Base-by-base conservation (phyloP, 2,329 filamentous ascomycete species). In the Dactylellina cionopaga region DNA sequence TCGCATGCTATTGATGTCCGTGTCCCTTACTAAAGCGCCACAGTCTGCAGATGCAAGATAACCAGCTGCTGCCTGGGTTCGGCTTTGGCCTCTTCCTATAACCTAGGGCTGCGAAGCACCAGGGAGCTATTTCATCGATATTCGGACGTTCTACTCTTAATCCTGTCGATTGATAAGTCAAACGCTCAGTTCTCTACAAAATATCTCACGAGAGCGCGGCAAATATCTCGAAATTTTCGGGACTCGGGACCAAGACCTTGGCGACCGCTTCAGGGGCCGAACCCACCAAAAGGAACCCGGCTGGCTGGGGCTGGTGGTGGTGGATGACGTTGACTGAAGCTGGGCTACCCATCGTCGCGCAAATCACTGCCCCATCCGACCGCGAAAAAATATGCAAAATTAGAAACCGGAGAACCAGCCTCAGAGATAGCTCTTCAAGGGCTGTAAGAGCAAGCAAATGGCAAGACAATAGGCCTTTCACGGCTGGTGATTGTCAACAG, bases 261-360 rank as follows among this genome's bases (percentile, higher is more conserved):
- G 54, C 54, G 39, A 24, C 27, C 33, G n/a, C n/a, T n/a, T n/a
- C n/a, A 43, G 17, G 51, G 35, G 19, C 49, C 49, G 49, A 22
- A 54, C 6, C 22, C 49, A 24, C 29, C 29, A 37, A 54, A 54
- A 37, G 17, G 49, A 54, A 54, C 49, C 49, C 49, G 49, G 31
- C 49, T 33, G 29, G 31, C 49, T 54, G 49, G 49, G 25, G 25
- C 43, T 44, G 1, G 17, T 44, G n/a, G n/a, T n/a, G n/a, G n/a
- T 4, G n/a, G 56, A 62, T 62, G 56, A 62, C 56, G 56, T 62
- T 62, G 56, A 44, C 56, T 15, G 22, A 11, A 31, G 47, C 22
- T 52, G 24, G 15, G 24, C 13, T 33, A 9, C 43, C 43, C 43
- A 9, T 25, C 41, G 33, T 5, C 13, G 31, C 24, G 49, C 49